These are phyloP conservation scores for Babesia divergens DNA, from an alignment of 169 alveolate species.

Conservation along the genomic window DNA sequence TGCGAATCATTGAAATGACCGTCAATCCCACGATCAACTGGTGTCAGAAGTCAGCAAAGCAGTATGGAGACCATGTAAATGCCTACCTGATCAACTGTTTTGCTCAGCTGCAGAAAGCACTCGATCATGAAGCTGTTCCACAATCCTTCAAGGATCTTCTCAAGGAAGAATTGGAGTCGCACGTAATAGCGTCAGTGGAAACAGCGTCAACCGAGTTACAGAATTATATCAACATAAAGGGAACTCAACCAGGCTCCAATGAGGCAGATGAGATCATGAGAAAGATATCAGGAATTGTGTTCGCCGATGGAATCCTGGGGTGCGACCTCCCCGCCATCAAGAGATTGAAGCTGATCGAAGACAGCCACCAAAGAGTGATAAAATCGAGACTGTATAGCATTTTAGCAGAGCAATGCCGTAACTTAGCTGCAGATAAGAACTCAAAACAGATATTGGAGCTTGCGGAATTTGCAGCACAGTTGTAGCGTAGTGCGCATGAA, in stretches of 20 bases:
- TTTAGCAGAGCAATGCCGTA: slow-evolving; percentile 25
- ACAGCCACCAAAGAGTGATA: not conserved
- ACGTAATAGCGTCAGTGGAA: not conserved
- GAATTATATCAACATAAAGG: not conserved
- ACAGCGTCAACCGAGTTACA: not conserved
- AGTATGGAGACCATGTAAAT: slow-evolving; percentile 2
- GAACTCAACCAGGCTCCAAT: not conserved
- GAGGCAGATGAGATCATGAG: not conserved
- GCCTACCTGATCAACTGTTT: slow-evolving; percentile 21
- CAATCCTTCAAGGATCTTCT: not conserved
- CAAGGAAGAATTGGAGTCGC: not conserved
- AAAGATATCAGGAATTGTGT: not conserved
- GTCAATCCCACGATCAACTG: not conserved
- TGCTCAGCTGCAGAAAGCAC: not conserved
- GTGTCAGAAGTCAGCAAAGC: slow-evolving; percentile 8
- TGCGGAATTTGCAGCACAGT: not conserved
- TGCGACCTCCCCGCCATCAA: slow-evolving; percentile 1
- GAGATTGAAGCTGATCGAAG: slow-evolving; percentile 1
- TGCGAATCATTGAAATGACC: not conserved
- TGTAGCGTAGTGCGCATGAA: not conserved
- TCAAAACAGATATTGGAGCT: not conserved
- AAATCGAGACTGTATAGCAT: slow-evolving; percentile 7
- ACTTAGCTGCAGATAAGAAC: slow-evolving; percentile 22
- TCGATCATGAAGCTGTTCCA: not conserved
- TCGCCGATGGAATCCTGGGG: slow-evolving; percentile 9